Evolutionary conservation across 768 basidiomycete species (phyloP).

Genomic region (Serpula lacrymans): DNA sequence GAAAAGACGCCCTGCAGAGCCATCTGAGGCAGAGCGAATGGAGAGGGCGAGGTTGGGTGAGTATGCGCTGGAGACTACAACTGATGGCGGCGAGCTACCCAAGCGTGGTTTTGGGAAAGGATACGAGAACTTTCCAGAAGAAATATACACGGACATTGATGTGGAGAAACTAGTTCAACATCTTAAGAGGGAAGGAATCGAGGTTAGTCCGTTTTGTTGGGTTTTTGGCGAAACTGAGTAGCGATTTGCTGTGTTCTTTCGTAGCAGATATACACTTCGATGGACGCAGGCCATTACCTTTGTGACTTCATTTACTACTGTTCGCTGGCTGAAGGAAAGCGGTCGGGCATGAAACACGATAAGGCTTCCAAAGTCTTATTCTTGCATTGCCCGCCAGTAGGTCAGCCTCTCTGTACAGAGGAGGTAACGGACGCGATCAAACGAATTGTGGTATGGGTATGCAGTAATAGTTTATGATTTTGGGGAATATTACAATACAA

Average conservation of each 20-base stretch:
- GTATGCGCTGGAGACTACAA: slow-evolving; percentile 19
- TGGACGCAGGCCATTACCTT: slow-evolving; percentile 74
- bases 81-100: slow-evolving; percentile 26
- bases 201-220: slow-evolving; percentile 29
- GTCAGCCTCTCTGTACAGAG: slow-evolving; percentile 58
- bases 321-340: slow-evolving; percentile 66
- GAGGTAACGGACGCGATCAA: slow-evolving; percentile 67
- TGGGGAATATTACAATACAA: no score
- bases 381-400: slow-evolving; percentile 68
- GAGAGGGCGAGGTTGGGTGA: slow-evolving; percentile 26
- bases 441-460: slow-evolving; percentile 60
- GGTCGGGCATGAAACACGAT: slow-evolving; percentile 29
- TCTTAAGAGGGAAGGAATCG: slow-evolving; percentile 27
- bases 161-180: slow-evolving; percentile 34
- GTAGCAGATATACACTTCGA: slow-evolving; percentile 67
- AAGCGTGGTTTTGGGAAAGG: slow-evolving; percentile 35
- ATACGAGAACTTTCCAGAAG: slow-evolving; percentile 33
- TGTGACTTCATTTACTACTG: slow-evolving; percentile 79
- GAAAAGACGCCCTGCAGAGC: slow-evolving; percentile 15
- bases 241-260: background rate
- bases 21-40: slow-evolving; percentile 20
- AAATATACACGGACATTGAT: slow-evolving; percentile 33
- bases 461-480: no score
- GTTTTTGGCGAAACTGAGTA: no score
- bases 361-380: slow-evolving; percentile 51